Percentiles rank a stretch among this genome's conserved stretches.
These are phyloP conservation scores for Alternaria hordeiaustralica DNA, from an alignment of 2,329 filamentous ascomycete species.

Conservation along the genomic window DNA sequence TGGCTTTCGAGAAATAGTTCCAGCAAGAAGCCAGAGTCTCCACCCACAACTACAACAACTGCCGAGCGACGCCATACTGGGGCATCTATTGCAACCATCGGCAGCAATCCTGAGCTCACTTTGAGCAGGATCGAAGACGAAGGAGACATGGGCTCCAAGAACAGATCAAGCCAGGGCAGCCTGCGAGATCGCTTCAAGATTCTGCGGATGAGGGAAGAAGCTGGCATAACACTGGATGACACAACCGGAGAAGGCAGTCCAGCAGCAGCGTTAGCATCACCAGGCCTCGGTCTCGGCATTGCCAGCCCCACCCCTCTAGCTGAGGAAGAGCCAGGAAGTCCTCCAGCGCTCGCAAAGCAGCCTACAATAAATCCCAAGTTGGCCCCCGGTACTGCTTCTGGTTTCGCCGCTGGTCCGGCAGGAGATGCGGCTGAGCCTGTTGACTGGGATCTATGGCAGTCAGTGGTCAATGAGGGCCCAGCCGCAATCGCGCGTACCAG, in stretches of 20 bases:
- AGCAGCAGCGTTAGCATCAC: constrained; percentile 51
- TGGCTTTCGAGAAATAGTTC: constrained; percentile 52
- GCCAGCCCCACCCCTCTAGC: constrained; percentile 58
- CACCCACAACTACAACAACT: constrained; percentile 61
- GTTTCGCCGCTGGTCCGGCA: constrained; percentile 77
- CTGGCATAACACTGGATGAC: constrained; percentile 51
- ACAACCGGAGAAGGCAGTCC: constrained; percentile 53
- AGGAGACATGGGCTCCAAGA: constrained; percentile 33
- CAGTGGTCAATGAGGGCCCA: constrained; percentile 92
- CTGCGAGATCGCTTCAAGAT: constrained; percentile 56
- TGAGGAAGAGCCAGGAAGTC: constrained; percentile 48
- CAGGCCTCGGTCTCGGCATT: constrained; percentile 53
- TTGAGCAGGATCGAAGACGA: constrained; percentile 75
- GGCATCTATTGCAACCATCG: constrained; percentile 78
- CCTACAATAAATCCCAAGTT: constrained; percentile 72
- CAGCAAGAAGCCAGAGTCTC: constrained; percentile 65
- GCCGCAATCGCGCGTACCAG: constrained; percentile 86
- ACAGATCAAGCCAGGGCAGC: constrained; percentile 49
- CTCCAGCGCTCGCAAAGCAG: constrained; percentile 57
- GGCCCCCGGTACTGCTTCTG: constrained; percentile 84
- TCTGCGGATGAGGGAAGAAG: constrained; percentile 55
- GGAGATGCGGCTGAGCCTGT: constrained; percentile 74
- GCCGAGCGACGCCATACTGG: constrained; percentile 72
- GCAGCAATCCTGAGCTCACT: constrained; percentile 82
- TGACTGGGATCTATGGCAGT: constrained; percentile 99